Evolutionary conservation across 768 basidiomycete species (phyloP).

Genomic region (Scleroderma bovista): DNA sequence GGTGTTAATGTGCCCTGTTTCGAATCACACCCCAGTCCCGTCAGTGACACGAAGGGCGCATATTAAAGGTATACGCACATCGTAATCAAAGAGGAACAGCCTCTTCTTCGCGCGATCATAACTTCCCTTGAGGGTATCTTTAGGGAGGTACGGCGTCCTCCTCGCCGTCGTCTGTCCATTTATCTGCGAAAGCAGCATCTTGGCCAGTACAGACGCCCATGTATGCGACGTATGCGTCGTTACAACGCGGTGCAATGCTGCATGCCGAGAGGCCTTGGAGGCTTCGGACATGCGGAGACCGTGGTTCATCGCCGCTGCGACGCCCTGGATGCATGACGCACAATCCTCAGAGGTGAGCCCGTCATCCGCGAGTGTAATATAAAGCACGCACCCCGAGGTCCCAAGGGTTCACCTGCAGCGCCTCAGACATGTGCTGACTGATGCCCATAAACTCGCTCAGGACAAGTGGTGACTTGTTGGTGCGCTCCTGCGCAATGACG

Average conservation of each 20-base stretch:
- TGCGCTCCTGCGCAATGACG: conserved; percentile 85
- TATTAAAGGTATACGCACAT: conserved; percentile 46
- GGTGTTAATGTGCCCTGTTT: conserved; percentile 89
- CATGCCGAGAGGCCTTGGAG: conserved; percentile 75
- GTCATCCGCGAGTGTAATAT: background rate
- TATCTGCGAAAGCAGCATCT: conserved; percentile 82
- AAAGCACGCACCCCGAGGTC: conserved; percentile 67
- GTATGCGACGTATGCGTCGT: conserved; percentile 92
- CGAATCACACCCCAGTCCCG: conserved; percentile 1
- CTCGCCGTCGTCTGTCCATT: conserved; percentile 73
- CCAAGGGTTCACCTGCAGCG: conserved; percentile 94
- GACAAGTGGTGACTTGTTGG: conserved; percentile 80
- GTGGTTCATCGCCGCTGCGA: conserved; percentile 84
- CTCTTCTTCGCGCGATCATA: conserved; percentile 76
- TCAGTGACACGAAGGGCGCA: background rate
- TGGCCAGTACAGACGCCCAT: conserved; percentile 87
- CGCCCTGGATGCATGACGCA: conserved; percentile 44
- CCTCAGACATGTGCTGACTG: conserved; percentile 83
- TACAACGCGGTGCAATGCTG: conserved; percentile 73
- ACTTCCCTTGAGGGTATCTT: conserved; percentile 46
- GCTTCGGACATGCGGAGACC: conserved; percentile 75
- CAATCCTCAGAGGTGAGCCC: background rate
- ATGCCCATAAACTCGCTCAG: conserved; percentile 99
- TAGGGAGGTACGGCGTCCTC: conserved; percentile 79
- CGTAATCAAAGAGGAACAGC: conserved; percentile 93